Conservation (phyloP, 1,284 basidiomycete genomes). For the Moniliella sp. region DNA sequence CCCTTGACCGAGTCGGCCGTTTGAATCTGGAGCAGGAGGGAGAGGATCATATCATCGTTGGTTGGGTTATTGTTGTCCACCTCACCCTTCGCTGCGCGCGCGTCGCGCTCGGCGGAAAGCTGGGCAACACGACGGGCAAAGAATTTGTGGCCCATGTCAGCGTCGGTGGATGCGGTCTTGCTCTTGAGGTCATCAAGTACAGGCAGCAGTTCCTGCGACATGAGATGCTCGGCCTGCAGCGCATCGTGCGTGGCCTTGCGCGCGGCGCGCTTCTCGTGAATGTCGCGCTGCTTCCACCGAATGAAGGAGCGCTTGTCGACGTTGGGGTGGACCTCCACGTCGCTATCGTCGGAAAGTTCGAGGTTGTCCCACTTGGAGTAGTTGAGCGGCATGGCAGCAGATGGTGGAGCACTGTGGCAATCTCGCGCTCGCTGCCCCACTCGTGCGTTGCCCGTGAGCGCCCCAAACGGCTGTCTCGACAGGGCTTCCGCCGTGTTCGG, state of each 20-base stretch:
- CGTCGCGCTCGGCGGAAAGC: slow-evolving; percentile 54
- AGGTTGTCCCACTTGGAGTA: slow-evolving; percentile 96
- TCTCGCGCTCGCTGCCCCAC: not conserved
- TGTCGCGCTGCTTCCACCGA: slow-evolving; percentile 80
- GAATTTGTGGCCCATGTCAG: slow-evolving; percentile 40
- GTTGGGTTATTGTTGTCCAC: slow-evolving; percentile 38
- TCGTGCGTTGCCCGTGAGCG: too few relatives aligned
- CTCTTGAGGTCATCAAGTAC: slow-evolving; percentile 8
- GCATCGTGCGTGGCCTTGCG: slow-evolving; percentile 56
- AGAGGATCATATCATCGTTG: slow-evolving; percentile 75
- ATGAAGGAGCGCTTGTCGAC: slow-evolving; percentile 30
- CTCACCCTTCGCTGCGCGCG: slow-evolving; percentile 36
- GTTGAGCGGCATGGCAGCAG: slow-evolving; percentile 25
- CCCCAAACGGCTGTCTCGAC: too few relatives aligned
- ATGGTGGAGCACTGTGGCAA: too few relatives aligned
- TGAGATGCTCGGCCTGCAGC: slow-evolving; percentile 55
- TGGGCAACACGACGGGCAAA: slow-evolving; percentile 54
- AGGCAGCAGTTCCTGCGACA: slow-evolving; percentile 41
- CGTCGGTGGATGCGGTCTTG: slow-evolving; percentile 13
- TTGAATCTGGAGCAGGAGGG: slow-evolving; percentile 55
- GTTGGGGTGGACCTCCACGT: slow-evolving; percentile 95
- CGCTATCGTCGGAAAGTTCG: slow-evolving; percentile 90
- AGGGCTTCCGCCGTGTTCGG: too few relatives aligned
- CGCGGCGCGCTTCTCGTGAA: slow-evolving; percentile 79
- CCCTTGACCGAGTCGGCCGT: slow-evolving; percentile 34